Conservation (phyloP, 164 flowering plant species). For the Magnolia officinalis region DNA sequence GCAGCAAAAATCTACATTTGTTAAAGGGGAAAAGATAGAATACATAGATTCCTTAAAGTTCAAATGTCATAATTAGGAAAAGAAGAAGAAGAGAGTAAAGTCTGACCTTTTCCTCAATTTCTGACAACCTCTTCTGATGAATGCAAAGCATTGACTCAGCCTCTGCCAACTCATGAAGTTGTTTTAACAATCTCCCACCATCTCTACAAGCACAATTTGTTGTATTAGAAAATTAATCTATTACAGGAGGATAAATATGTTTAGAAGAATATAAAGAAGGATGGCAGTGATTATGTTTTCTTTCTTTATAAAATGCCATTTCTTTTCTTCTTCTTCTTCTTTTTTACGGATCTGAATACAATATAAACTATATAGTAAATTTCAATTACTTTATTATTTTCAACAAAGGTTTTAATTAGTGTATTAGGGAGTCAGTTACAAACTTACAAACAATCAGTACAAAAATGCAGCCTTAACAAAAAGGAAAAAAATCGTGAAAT, state of each 20-base stretch:
- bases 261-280: constrained; percentile 1
- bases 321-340: background rate
- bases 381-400: too few relatives aligned
- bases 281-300: background rate
- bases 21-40: background rate
- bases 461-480: background rate
- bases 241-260: background rate
- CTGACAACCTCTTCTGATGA: constrained; percentile 62
- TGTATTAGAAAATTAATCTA: constrained; percentile 16
- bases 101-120: constrained; percentile 74
- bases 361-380: background rate
- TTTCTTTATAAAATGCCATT: background rate
- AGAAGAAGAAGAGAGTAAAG: background rate
- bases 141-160: constrained; percentile 56
- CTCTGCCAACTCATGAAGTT: constrained; percentile 70
- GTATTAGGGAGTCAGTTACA: background rate
- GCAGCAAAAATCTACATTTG: background rate
- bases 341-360: too few relatives aligned
- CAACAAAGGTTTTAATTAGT: too few relatives aligned
- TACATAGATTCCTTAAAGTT: background rate
- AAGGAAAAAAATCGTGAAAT: background rate
- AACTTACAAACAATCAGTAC: background rate
- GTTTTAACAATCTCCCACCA: constrained; percentile 81
- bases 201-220: constrained; percentile 48
- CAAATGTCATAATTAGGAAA: too few relatives aligned